Conservation (phyloP, 345 rosid genomes). For the Cardamine occulta region DNA sequence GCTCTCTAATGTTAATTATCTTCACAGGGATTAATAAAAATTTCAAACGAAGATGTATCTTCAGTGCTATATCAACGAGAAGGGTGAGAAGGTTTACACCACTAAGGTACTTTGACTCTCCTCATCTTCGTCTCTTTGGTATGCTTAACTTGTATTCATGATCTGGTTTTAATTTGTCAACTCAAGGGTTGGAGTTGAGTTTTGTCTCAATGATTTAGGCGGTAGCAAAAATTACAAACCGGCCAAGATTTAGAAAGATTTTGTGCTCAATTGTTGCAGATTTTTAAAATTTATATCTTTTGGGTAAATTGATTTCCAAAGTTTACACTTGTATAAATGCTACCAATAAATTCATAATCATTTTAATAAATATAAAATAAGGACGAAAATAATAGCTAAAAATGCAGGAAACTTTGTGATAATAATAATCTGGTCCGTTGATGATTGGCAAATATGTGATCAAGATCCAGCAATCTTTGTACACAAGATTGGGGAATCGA, state of each 20-base stretch:
- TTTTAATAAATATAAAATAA: no score
- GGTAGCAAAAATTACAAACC: slow-evolving; percentile 7
- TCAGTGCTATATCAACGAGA: slow-evolving; percentile 78
- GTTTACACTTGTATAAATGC: background rate
- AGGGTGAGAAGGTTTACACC: slow-evolving; percentile 82
- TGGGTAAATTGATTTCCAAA: no score
- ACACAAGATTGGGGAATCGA: no score
- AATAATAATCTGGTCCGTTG: no score
- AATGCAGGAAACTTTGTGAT: no score
- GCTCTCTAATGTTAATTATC: background rate
- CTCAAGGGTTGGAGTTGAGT: slow-evolving; percentile 34
- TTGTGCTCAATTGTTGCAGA: background rate
- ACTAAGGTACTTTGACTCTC: slow-evolving; percentile 55
- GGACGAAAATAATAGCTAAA: no score
- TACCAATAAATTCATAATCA: no score
- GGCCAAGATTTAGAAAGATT: background rate
- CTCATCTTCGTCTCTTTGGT: background rate
- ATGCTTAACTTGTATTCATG: background rate
- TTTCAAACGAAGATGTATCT: slow-evolving; percentile 57
- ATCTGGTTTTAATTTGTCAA: background rate
- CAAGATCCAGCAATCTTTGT: no score
- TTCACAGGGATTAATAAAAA: background rate
- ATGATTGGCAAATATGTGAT: no score
- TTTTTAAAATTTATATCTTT: no score
- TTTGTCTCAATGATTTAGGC: slow-evolving; percentile 7